A percentile compares a stretch with the other conserved stretches of the same genome.
These are phyloP conservation scores for Penicillium sp. DNA, from an alignment of 2,329 filamentous ascomycete species.

Conservation along the genomic window DNA sequence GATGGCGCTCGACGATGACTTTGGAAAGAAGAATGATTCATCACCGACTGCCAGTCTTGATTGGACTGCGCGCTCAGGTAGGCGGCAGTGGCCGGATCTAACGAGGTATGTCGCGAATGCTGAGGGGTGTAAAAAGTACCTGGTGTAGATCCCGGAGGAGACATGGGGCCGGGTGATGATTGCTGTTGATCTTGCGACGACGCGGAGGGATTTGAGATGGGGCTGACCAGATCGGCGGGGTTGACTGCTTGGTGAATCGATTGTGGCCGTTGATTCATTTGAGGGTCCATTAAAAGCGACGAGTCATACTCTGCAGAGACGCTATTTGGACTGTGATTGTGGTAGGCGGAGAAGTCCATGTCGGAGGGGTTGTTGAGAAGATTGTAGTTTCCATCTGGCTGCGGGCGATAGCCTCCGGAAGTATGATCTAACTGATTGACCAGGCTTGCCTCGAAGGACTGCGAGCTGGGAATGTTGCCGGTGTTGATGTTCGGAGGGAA, in stretches of 20 bases:
- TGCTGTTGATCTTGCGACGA: constrained; percentile 55
- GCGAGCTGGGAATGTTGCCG: constrained; percentile 34
- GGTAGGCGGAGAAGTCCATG: constrained; percentile 44
- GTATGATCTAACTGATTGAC: constrained; percentile 37
- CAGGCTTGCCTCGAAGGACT: constrained; percentile 40
- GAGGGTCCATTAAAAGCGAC: constrained; percentile 43
- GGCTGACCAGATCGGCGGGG: constrained; percentile 48
- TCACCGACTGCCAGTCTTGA: constrained; percentile 59
- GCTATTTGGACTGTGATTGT: constrained; percentile 33
- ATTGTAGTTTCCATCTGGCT: constrained; percentile 39
- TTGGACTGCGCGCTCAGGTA: constrained; percentile 54
- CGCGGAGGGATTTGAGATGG: constrained; percentile 55
- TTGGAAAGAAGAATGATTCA: constrained; percentile 65
- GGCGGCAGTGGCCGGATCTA: constrained; percentile 62
- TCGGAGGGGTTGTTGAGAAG: constrained; percentile 38
- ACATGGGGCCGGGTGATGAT: constrained; percentile 54
- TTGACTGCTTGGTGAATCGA: constrained; percentile 46
- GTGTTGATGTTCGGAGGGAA: constrained; percentile 29
- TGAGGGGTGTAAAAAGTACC: constrained; percentile 53
- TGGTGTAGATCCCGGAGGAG: constrained; percentile 57
- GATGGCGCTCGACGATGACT: constrained; percentile 82
- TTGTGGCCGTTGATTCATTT: constrained; percentile 37
- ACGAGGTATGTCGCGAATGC: constrained; percentile 61
- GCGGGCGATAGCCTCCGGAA: constrained; percentile 25
- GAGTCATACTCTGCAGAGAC: constrained; percentile 38